Percentiles rank a stretch among this genome's conserved stretches.
Evolutionary conservation across 2,329 filamentous ascomycete genomes (phyloP).

Genomic region (Cercospora beticola): DNA sequence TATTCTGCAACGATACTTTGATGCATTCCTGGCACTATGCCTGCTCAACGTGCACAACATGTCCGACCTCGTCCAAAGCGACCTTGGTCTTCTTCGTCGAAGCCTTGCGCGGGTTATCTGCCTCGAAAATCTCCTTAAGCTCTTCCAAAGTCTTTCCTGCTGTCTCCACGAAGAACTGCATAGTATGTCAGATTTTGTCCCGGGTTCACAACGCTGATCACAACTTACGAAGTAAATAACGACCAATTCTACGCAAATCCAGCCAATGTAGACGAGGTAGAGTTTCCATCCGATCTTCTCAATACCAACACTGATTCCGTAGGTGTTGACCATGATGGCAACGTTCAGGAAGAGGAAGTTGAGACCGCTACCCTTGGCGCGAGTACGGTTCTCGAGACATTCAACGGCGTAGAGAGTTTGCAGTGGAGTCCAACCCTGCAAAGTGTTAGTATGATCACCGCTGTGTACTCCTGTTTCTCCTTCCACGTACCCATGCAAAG

Average conservation of each 20-base stretch:
- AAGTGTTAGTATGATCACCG: neutral
- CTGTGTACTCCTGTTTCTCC: neutral
- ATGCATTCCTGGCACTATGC: neutral
- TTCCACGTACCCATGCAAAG: constrained; percentile 36
- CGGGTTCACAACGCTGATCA: too few relatives aligned
- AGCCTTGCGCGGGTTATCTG: constrained; percentile 33
- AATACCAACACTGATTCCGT: constrained; percentile 31
- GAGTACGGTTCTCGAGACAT: constrained; percentile 41
- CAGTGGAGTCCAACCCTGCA: constrained; percentile 41
- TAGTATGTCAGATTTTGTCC: neutral
- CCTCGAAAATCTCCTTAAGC: constrained; percentile 28
- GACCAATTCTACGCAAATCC: constrained; percentile 36
- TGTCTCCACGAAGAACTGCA: constrained; percentile 42
- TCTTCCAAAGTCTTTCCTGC: constrained; percentile 35
- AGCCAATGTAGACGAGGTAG: constrained; percentile 33
- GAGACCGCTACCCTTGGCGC: constrained; percentile 38
- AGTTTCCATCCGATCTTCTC: constrained; percentile 31
- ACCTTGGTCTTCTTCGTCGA: constrained; percentile 34
- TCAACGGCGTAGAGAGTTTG: constrained; percentile 44
- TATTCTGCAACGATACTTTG: neutral
- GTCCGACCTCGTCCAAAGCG: constrained; percentile 29
- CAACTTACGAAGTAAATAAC: constrained; percentile 29
- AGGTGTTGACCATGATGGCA: constrained; percentile 46
- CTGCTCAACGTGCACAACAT: constrained; percentile 26
- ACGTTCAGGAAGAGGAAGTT: constrained; percentile 46